Evolutionary conservation across 148 eudicot genomes (phyloP).

Genomic region (Vaccinium myrtillus): DNA sequence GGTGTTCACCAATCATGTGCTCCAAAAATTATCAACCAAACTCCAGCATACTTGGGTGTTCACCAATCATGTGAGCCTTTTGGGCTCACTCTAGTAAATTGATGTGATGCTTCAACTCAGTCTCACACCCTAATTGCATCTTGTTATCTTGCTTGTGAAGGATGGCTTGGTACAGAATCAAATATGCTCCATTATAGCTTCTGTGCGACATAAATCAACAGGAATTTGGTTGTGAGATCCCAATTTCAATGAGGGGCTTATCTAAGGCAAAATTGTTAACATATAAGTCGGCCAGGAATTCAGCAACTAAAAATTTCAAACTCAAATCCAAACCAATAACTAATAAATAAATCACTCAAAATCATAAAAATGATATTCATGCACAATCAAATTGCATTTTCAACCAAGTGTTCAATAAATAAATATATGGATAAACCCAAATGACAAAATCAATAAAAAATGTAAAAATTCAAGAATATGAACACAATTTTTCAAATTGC

Average conservation of each 20-base stretch:
- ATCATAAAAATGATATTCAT: neutral
- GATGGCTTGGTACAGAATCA: neutral
- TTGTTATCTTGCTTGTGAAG: neutral
- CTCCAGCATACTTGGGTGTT: neutral
- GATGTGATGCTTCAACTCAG: neutral
- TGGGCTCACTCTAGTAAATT: neutral
- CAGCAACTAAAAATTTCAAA: conserved; percentile 1
- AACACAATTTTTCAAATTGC: neutral
- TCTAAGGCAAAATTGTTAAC: neutral
- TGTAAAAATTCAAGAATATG: neutral
- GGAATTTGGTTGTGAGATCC: conserved; percentile 1
- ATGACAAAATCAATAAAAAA: neutral
- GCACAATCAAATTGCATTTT: neutral
- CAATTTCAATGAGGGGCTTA: neutral
- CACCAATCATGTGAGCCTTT: neutral
- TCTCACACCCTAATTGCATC: conserved; percentile 5
- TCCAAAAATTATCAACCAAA: neutral
- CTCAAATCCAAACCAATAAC: neutral
- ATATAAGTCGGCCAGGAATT: neutral
- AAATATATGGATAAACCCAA: neutral
- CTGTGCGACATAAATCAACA: neutral
- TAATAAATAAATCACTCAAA: neutral
- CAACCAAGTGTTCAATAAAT: neutral
- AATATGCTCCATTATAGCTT: neutral
- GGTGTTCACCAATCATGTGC: neutral